Conservation (phyloP, 805 yeast genomes). For the Myxozyma lipomycoides region DNA sequence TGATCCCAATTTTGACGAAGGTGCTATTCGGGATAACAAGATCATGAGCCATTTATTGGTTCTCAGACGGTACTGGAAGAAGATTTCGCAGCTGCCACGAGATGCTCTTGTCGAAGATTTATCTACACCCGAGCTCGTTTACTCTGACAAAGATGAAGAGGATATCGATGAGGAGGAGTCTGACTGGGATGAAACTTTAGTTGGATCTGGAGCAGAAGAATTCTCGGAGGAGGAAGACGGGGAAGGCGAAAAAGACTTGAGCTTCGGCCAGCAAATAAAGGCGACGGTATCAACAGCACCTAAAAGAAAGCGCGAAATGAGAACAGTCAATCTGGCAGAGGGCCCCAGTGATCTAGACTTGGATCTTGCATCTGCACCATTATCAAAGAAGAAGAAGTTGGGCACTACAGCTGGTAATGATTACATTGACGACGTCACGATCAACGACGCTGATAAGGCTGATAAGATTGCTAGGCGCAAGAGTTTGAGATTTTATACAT, state of each 20-base stretch:
- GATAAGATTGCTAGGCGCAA: conserved; percentile 78
- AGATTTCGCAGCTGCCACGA: conserved; percentile 55
- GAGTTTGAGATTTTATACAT: conserved; percentile 89
- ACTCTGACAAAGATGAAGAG: conserved; percentile 31
- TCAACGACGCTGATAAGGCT: conserved; percentile 79
- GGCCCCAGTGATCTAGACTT: conserved; percentile 44
- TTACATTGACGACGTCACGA: conserved; percentile 58
- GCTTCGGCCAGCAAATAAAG: conserved; percentile 9
- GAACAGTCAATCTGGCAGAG: conserved; percentile 22
- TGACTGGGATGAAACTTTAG: background rate
- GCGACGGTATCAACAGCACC: conserved; percentile 2
- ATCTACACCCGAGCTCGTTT: conserved; percentile 7
- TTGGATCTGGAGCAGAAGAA: conserved; percentile 4
- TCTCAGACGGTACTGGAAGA: conserved; percentile 62
- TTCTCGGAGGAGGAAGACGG: conserved; percentile 31
- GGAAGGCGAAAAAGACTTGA: conserved; percentile 33
- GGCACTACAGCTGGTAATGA: conserved; percentile 43
- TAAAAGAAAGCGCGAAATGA: conserved; percentile 24
- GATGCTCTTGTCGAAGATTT: conserved; percentile 29
- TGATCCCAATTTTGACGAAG: conserved; percentile 52
- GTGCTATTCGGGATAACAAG: conserved; percentile 71
- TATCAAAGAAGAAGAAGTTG: conserved; percentile 42
- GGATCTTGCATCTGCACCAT: conserved; percentile 46
- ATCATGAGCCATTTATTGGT: conserved; percentile 83
- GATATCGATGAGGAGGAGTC: conserved; percentile 31